A percentile compares a stretch with the other conserved stretches of the same genome.
These are phyloP conservation scores for Penicillium sp. DNA, from an alignment of 2,329 filamentous ascomycete species.

Conservation along the genomic window DNA sequence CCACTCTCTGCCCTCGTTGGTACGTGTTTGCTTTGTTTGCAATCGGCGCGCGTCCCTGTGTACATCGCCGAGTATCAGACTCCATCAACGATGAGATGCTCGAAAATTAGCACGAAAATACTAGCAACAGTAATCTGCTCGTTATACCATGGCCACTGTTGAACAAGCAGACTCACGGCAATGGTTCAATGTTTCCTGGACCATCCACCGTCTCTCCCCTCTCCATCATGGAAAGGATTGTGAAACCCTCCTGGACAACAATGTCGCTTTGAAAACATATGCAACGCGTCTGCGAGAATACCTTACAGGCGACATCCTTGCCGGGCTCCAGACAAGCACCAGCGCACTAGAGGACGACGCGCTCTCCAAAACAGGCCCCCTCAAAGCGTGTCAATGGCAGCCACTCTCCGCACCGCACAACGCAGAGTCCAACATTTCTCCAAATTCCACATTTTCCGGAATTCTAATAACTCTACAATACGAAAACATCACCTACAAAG, in stretches of 20 bases:
- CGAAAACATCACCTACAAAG: slow-evolving; percentile 49
- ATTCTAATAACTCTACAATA: slow-evolving; percentile 50
- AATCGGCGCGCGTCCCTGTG: slow-evolving; percentile 16
- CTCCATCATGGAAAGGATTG: slow-evolving; percentile 48
- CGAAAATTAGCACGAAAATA: slow-evolving; percentile 1
- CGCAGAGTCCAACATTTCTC: slow-evolving; percentile 26
- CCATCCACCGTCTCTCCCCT: slow-evolving; percentile 53
- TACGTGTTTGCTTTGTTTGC: slow-evolving; percentile 23
- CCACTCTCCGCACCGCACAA: slow-evolving; percentile 32
- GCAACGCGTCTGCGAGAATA: slow-evolving; percentile 48
- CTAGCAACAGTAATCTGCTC: background rate
- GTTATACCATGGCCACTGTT: slow-evolving; percentile 19
- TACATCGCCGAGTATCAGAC: slow-evolving; percentile 7
- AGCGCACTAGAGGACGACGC: slow-evolving; percentile 35
- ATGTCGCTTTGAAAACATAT: slow-evolving; percentile 42
- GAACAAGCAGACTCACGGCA: slow-evolving; percentile 32
- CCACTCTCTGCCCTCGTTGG: background rate
- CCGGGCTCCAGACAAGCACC: slow-evolving; percentile 43
- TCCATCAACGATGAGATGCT: background rate
- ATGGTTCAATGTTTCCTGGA: slow-evolving; percentile 53
- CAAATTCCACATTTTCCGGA: slow-evolving; percentile 31
- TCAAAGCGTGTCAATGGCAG: slow-evolving; percentile 49
- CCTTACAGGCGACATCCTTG: slow-evolving; percentile 49
- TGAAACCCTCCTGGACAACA: slow-evolving; percentile 34
- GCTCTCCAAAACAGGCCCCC: slow-evolving; percentile 45